phyloP scores from a whole-genome alignment of 768 basidiomycete species.

The Hericium erinaceus region DNA sequence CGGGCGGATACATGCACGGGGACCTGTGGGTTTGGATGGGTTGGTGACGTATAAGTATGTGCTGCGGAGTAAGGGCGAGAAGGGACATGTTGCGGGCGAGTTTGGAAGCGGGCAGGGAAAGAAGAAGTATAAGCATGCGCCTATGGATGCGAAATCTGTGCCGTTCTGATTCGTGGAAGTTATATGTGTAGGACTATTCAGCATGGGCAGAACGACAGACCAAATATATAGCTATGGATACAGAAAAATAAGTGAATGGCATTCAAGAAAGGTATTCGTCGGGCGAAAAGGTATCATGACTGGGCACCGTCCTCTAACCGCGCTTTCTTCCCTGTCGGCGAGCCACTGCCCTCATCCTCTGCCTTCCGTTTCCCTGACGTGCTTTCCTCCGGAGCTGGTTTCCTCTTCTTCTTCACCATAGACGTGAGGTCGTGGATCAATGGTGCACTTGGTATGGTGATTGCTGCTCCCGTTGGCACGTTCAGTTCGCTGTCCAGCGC shows the following conservation, averaged over 20 bases:
- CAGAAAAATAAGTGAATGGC: background rate
- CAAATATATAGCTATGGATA: conserved; percentile 1
- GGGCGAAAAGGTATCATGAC: conserved; percentile 8
- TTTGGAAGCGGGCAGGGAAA: conserved; percentile 66
- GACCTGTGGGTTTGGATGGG: conserved; percentile 91
- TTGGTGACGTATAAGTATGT: conserved; percentile 96
- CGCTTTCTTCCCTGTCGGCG: conserved; percentile 54
- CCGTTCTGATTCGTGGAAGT: conserved; percentile 33
- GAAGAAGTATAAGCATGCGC: conserved; percentile 63
- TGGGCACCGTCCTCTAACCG: conserved; percentile 35
- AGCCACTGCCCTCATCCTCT: conserved; percentile 41
- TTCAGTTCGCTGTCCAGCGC: conserved; percentile 69
- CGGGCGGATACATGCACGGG: conserved; percentile 91
- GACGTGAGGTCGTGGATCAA: conserved; percentile 76
- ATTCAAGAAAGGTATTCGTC: background rate
- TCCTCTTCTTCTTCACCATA: conserved; percentile 87
- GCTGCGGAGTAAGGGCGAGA: conserved; percentile 61
- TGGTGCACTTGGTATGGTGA: conserved; percentile 25
- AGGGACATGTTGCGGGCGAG: conserved; percentile 81
- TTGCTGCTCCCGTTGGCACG: conserved; percentile 11
- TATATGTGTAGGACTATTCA: background rate
- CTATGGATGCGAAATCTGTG: conserved; percentile 33
- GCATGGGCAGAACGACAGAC: background rate
- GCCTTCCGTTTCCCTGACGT: conserved; percentile 57
- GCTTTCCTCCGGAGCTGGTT: conserved; percentile 24